Base-by-base conservation (phyloP, 202 grass and related monocot genomes). In the Zizania palustris region DNA sequence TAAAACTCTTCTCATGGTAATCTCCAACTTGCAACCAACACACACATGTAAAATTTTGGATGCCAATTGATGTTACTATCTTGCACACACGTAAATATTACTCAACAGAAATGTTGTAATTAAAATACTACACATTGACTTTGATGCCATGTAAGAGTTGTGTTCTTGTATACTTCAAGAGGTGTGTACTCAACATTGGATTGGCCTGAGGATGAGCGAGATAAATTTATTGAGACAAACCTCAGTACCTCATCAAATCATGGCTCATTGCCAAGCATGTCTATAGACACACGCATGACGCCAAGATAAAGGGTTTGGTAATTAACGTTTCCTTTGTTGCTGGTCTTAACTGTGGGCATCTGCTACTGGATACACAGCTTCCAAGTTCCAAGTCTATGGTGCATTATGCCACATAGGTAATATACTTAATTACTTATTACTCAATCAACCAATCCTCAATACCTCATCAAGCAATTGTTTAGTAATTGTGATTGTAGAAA, bases 121-220 rank as follows among this genome's bases (percentile, higher is more conserved):
- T n/a, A 39, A 9, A 61, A 74, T n/a, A 46, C 3, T 66, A 57
- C 28, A 5, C 35, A 40, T 86, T 35, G n/a, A 15, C 40, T 59
- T 45, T 9, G 62, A 15, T 55, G 70, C 28, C 38, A 14, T 75
- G 59, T 86, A 72, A 87, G 13, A 34, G 56, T 15, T 7, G 6
- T 45, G 33, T 21, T 39, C 28, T 72, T 75, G 5, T 45, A 8
- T 74, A 12, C 65, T 80, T 70, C 69, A 97, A 88, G 91, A 33
- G 84, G 73, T 72, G 84, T 93, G 72, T 79, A 92, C 70, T 90
- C 86, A 2, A 12, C 89, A 62, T 70, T 97, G 10, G 90, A 97
- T 76, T 97, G 94, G 94, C 81, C 91, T 36, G 86, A 93, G 39
- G 88, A 93, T 42, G 91, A 92, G 65, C 93, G 86, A 86, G 86